phyloP scores from a whole-genome alignment of 2,329 filamentous ascomycete species.

The Rhynchosporium graminicola region DNA sequence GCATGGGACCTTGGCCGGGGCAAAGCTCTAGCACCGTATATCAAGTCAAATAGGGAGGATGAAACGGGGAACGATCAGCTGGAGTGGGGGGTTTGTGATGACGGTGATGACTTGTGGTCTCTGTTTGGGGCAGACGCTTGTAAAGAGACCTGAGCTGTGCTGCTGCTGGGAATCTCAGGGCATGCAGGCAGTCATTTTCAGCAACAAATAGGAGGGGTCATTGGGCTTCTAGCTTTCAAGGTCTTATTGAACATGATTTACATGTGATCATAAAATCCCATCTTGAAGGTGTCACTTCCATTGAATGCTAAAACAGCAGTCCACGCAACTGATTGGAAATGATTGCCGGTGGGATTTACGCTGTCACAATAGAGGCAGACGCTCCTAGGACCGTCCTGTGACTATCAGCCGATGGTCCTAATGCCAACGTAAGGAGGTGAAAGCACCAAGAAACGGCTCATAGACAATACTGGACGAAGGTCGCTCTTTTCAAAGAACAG shows the following conservation, averaged over 20 bases:
- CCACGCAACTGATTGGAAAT: too few species aligned
- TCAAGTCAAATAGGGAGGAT: conserved; percentile 29
- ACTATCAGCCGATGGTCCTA: too few species aligned
- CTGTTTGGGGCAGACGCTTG: conserved; percentile 29
- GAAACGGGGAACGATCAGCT: conserved; percentile 8
- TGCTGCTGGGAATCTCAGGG: conserved; percentile 19
- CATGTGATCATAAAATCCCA: not conserved
- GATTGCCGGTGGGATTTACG: too few species aligned
- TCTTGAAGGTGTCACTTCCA: not conserved
- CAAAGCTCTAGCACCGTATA: conserved; percentile 30
- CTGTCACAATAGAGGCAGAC: too few species aligned
- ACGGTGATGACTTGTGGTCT: conserved; percentile 27
- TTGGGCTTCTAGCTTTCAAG: conserved; percentile 21
- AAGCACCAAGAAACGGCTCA: too few species aligned
- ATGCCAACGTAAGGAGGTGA: too few species aligned
- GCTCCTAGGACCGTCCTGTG: too few species aligned
- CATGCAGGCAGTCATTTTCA: conserved; percentile 33
- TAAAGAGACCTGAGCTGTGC: conserved; percentile 31
- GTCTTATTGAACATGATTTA: not conserved
- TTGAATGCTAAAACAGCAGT: too few species aligned
- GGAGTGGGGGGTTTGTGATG: conserved; percentile 16
- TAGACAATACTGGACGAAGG: too few species aligned
- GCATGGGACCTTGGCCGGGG: conserved; percentile 19
- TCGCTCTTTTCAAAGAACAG: too few species aligned
- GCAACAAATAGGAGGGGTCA: conserved; percentile 36